Percentiles rank a stretch among this genome's conserved stretches.
Conservation (phyloP, 768 basidiomycete species). For the Lactifluus pinguis region DNA sequence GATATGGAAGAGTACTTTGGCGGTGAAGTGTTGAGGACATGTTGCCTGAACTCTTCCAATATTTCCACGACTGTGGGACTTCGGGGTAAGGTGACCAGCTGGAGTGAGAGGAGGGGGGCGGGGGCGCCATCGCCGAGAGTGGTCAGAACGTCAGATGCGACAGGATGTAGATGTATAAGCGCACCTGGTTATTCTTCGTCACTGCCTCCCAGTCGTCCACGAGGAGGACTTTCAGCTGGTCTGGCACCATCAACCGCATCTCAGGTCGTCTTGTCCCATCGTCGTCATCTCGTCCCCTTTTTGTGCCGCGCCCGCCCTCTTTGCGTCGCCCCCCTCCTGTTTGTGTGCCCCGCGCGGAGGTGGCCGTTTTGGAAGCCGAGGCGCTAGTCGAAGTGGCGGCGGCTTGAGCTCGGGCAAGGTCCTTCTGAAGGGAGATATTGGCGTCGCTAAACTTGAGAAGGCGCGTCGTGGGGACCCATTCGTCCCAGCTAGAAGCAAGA, state of each 20-base stretch:
- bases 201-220: slow-evolving; percentile 98
- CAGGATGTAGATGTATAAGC: slow-evolving; percentile 1
- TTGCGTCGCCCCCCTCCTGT: slow-evolving; percentile 33
- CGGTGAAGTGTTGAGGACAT: slow-evolving; percentile 43
- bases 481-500: slow-evolving; percentile 68
- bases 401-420: slow-evolving; percentile 41
- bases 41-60: slow-evolving; percentile 65
- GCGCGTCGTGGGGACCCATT: slow-evolving; percentile 82
- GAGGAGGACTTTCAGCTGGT: slow-evolving; percentile 76
- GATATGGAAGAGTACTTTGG: slow-evolving; percentile 34
- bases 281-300: slow-evolving; percentile 72
- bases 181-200: slow-evolving; percentile 87
- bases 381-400: slow-evolving; percentile 31
- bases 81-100: slow-evolving; percentile 83
- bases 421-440: slow-evolving; percentile 71
- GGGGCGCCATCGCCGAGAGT: neutral
- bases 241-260: slow-evolving; percentile 85
- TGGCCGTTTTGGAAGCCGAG: slow-evolving; percentile 24
- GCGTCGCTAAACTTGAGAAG: slow-evolving; percentile 79
- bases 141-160: neutral
- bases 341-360: slow-evolving; percentile 19
- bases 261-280: slow-evolving; percentile 76
- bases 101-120: neutral
- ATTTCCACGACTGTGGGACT: slow-evolving; percentile 69
- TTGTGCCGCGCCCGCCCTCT: slow-evolving; percentile 57